These are phyloP conservation scores for Fulvia fulva DNA, from an alignment of 2,329 filamentous ascomycete species.

Conservation along the genomic window DNA sequence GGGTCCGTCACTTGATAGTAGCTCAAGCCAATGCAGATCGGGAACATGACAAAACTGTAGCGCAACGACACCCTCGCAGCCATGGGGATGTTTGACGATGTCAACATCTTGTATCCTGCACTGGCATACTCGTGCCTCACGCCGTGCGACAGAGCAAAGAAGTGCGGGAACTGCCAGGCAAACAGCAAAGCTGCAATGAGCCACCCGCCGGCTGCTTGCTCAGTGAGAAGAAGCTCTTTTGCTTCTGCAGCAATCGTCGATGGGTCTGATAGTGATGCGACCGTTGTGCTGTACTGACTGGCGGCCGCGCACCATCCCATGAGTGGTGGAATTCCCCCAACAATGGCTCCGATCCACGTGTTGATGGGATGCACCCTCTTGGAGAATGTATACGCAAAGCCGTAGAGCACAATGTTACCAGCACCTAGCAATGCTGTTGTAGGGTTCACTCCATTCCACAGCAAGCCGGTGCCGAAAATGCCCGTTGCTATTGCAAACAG, in stretches of 20 bases:
- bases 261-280: slow-evolving; percentile 15
- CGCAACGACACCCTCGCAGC: slow-evolving; percentile 84
- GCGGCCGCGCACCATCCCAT: slow-evolving; percentile 98
- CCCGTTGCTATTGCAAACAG: slow-evolving; percentile 76
- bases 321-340: slow-evolving; percentile 87
- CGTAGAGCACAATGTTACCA: slow-evolving; percentile 83
- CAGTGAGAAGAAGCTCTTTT: slow-evolving; percentile 34
- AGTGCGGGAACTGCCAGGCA: slow-evolving; percentile 97
- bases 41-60: slow-evolving; percentile 81
- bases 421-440: slow-evolving; percentile 83
- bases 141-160: slow-evolving; percentile 86
- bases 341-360: slow-evolving; percentile 90
- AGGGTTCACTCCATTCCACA: slow-evolving; percentile 90
- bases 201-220: slow-evolving; percentile 67
- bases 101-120: slow-evolving; percentile 67
- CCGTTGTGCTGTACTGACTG: slow-evolving; percentile 66
- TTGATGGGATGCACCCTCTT: slow-evolving; percentile 84
- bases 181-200: slow-evolving; percentile 79
- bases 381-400: slow-evolving; percentile 85
- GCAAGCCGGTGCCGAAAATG: slow-evolving; percentile 61
- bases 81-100: slow-evolving; percentile 78
- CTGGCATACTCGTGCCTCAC: slow-evolving; percentile 84
- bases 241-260: slow-evolving; percentile 28
- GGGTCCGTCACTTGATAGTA: slow-evolving; percentile 78
- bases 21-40: slow-evolving; percentile 77